phyloP scores from a whole-genome alignment of 2,329 filamentous ascomycete genomes.

The Claviceps monticola region DNA sequence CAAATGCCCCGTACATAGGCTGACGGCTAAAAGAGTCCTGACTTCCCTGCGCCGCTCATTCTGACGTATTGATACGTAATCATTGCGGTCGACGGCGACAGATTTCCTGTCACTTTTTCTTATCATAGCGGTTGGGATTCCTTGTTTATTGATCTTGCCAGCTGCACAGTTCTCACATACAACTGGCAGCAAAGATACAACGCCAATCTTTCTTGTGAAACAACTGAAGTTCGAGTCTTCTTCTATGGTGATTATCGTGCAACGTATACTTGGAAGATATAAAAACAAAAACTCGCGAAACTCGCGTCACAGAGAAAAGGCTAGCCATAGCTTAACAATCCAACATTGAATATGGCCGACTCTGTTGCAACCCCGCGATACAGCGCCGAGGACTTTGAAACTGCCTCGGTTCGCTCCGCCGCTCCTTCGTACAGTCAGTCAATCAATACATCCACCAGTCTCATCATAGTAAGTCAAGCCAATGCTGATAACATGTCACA shows the following conservation, averaged over 20 bases:
- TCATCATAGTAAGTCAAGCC: neutral
- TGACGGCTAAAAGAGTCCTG: neutral
- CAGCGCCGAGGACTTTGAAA: conserved; percentile 46
- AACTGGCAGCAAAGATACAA: too few species aligned
- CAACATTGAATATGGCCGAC: conserved; percentile 22
- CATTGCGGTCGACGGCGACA: neutral
- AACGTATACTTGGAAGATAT: too few species aligned
- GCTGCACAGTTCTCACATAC: neutral
- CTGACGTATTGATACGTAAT: neutral
- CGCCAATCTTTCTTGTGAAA: too few species aligned
- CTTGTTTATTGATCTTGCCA: neutral
- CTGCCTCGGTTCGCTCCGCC: conserved; percentile 50
- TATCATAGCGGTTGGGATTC: neutral
- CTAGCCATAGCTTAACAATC: neutral
- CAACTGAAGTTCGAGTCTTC: too few species aligned
- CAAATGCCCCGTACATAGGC: neutral
- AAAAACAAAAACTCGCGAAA: too few species aligned
- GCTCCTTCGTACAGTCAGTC: conserved; percentile 54
- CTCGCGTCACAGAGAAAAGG: too few species aligned
- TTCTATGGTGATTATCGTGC: too few species aligned
- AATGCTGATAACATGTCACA: conserved; percentile 12
- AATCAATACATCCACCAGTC: conserved; percentile 5
- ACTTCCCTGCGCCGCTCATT: neutral
- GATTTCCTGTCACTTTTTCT: neutral
- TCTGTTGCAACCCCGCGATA: conserved; percentile 20